A percentile compares a stretch with the other conserved stretches of the same genome.
Evolutionary conservation across 768 basidiomycete genomes (phyloP).

Genomic region (Zangia roseola): DNA sequence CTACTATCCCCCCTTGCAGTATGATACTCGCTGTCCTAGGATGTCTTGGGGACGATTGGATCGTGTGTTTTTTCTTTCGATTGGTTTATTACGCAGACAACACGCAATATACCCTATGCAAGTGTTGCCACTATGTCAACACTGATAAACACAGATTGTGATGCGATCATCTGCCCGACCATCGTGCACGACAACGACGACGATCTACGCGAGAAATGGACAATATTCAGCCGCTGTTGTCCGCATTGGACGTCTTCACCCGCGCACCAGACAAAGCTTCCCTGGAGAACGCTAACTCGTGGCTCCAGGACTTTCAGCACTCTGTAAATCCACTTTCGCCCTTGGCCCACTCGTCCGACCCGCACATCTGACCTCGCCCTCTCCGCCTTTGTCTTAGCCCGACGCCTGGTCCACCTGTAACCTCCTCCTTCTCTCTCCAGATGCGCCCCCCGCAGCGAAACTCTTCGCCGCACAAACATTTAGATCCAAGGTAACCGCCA

Average conservation of each 20-base stretch:
- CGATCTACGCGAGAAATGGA: slow-evolving; percentile 44
- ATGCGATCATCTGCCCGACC: background rate
- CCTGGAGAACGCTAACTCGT: slow-evolving; percentile 85
- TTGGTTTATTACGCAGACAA: slow-evolving; percentile 8
- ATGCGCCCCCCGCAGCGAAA: slow-evolving; percentile 77
- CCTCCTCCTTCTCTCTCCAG: slow-evolving; percentile 78
- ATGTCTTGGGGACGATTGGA: slow-evolving; percentile 26
- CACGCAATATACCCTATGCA: slow-evolving; percentile 33
- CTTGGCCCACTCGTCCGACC: slow-evolving; percentile 54
- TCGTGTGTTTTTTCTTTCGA: slow-evolving; percentile 10
- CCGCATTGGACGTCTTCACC: slow-evolving; percentile 77
- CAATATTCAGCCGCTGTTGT: slow-evolving; percentile 67
- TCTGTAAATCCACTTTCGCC: slow-evolving; percentile 88
- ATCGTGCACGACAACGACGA: slow-evolving; percentile 8
- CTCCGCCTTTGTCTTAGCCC: slow-evolving; percentile 68
- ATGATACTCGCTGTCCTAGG: slow-evolving; percentile 38
- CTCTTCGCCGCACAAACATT: slow-evolving; percentile 97
- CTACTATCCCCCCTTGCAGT: slow-evolving; percentile 49
- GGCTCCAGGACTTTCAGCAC: slow-evolving; percentile 99
- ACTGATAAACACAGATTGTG: slow-evolving; percentile 32
- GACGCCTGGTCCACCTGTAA: slow-evolving; percentile 98
- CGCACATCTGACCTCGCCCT: slow-evolving; percentile 65
- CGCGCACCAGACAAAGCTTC: slow-evolving; percentile 80
- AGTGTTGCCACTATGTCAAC: slow-evolving; percentile 36
- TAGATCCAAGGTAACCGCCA: slow-evolving; percentile 75